Evolutionary conservation across 202 grass and related monocot species (phyloP).

Genomic region (Dendrocalamus latiflorus): DNA sequence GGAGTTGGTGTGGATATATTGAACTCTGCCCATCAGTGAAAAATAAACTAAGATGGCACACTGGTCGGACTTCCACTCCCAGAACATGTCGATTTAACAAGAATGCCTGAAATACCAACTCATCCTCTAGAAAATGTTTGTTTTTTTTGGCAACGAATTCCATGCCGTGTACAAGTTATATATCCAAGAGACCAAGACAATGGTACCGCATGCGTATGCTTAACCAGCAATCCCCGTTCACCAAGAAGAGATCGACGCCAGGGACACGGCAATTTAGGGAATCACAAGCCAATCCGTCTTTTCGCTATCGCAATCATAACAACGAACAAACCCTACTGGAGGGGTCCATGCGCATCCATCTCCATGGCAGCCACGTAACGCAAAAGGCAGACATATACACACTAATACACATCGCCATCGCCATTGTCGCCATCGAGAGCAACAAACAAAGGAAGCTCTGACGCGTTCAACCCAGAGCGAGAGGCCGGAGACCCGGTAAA

Average conservation of each 20-base stretch:
- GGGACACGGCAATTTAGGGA: slow-evolving; percentile 12
- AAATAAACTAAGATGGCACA: too few relatives aligned
- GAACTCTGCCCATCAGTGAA: too few relatives aligned
- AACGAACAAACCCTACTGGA: neutral
- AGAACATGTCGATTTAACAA: too few relatives aligned
- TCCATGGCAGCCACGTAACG: neutral
- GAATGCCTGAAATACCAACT: too few relatives aligned
- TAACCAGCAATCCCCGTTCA: neutral
- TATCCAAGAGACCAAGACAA: too few relatives aligned
- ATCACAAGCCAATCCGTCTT: neutral
- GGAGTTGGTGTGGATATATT: too few relatives aligned
- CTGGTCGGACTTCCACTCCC: too few relatives aligned
- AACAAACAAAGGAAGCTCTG: neutral
- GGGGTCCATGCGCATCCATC: neutral
- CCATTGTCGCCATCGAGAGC: neutral
- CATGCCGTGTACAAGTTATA: neutral
- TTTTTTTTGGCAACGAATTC: neutral
- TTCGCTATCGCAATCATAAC: neutral
- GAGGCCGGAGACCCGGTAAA: slow-evolving; percentile 30
- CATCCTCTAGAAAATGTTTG: too few relatives aligned
- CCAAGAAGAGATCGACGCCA: neutral
- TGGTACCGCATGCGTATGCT: neutral
- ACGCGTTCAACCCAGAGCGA: slow-evolving; percentile 1
- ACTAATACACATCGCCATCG: neutral
- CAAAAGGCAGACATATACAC: neutral